Base-by-base conservation (phyloP, 306 rosid genomes). In the Vigna trinervia region DNA sequence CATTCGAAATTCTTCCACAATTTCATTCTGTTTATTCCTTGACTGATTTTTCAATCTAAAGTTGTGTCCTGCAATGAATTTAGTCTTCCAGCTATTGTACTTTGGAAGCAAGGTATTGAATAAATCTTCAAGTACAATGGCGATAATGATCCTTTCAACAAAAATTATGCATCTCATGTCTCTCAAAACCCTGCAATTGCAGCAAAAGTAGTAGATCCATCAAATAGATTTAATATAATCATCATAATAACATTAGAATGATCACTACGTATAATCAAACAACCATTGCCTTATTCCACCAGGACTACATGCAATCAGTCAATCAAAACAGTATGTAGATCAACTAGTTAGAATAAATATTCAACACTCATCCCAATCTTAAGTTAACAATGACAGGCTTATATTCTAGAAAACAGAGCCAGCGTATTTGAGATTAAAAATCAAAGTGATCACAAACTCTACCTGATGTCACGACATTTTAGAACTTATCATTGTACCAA, bases 141-240 rank as follows among this genome's bases (percentile, higher is more conserved):
- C 94, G 43, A 97, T 72, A 66, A 94, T 63, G 41, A 92, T 80
- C 86, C 98, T 89, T 80, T 92, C 86, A 23, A 94, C 97, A 78
- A 94, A 94, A 60, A 94, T 81, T 75, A 94, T 88, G 81, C 97
- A 94, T 75, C 98, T 89, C 54, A 94, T 81, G 38, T 88, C 88
- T 58, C 83, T 76, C 19, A 87, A 64, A 48, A 13, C 79, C 92
- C 94, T 90, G 80, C 4, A 66, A 56, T 52, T 58, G 39, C 65
- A 65, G 17, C 23, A 69, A 52, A 13, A n/a, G 51, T 39, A 64
- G 12, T 13, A 65, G 17, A 79, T 43, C 72, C 54, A 73, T 77
- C 71, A 76, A 66, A 78, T 39, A 63, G 26, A 63, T 58, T 20
- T 41, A 41, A 12, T 68, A 41, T 11, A 77, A 67, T 17, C 46